Evolutionary conservation across 2,329 filamentous ascomycete genomes (phyloP).

Genomic region (Diplodia seriata): DNA sequence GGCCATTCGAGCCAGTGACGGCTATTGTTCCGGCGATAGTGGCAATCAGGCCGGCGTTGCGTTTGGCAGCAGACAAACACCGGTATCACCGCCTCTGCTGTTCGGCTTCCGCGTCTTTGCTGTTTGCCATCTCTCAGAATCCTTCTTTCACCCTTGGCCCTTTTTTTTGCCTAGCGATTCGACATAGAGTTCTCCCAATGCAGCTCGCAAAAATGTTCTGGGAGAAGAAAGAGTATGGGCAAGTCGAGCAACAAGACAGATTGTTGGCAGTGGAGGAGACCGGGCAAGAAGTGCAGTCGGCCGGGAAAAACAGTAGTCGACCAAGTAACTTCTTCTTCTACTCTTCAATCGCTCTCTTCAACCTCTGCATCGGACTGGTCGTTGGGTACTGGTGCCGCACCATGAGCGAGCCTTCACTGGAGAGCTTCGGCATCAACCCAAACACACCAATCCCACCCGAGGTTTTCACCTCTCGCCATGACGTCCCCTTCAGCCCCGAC

Average conservation of each 20-base stretch:
- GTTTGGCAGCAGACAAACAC: no score
- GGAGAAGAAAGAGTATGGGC: not conserved
- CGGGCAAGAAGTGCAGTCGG: not conserved
- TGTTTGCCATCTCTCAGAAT: no score
- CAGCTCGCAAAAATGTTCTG: not conserved
- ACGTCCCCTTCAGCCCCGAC: conserved; percentile 14
- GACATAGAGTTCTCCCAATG: not conserved
- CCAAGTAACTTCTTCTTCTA: conserved; percentile 7
- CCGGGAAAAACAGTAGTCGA: not conserved
- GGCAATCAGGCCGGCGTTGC: no score
- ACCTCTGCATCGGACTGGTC: not conserved
- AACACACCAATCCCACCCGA: conserved; percentile 1
- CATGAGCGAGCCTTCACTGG: not conserved
- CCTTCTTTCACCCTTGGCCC: no score
- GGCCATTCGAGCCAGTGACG: no score
- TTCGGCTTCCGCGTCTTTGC: no score
- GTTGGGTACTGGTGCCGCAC: not conserved
- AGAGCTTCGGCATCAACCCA: conserved; percentile 10
- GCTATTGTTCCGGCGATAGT: no score
- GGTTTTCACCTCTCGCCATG: not conserved
- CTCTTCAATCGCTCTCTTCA: not conserved
- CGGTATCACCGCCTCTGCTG: no score
- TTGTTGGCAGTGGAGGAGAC: not conserved
- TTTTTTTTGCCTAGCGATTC: no score
- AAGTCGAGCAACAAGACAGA: not conserved